phyloP scores from a whole-genome alignment of 306 rosid genomes.

The Cucumis melo region DNA sequence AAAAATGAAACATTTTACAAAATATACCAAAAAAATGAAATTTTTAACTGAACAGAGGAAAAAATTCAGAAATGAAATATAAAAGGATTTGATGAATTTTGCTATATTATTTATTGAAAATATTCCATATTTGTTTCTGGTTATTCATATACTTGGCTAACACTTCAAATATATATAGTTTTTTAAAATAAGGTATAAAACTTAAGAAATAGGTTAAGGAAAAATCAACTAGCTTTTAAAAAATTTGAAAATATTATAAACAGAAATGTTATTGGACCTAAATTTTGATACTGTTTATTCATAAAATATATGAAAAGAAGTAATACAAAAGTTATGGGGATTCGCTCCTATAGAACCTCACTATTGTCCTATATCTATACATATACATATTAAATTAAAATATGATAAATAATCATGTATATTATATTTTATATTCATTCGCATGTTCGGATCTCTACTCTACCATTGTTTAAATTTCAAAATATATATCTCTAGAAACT shows the following conservation, averaged over 20 bases:
- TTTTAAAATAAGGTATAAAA: not conserved
- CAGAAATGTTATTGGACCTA: not conserved
- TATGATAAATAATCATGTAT: not conserved
- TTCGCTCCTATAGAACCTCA: not conserved
- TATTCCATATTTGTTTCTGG: not conserved
- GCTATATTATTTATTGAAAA: too few species aligned
- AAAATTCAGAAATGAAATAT: too few species aligned
- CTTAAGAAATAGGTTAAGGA: not conserved
- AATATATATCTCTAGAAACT: not conserved
- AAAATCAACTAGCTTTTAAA: not conserved
- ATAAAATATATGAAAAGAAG: not conserved
- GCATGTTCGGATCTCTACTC: not conserved
- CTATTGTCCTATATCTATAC: not conserved
- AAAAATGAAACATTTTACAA: too few species aligned
- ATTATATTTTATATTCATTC: not conserved
- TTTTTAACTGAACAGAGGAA: too few species aligned
- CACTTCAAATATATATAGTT: not conserved
- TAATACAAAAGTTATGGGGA: not conserved
- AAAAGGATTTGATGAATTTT: too few species aligned
- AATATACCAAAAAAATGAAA: too few species aligned
- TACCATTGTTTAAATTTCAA: not conserved
- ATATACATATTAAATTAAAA: not conserved
- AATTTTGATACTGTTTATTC: not conserved
- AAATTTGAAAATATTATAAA: not conserved
- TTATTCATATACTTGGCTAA: not conserved